phyloP scores from a whole-genome alignment of 2,329 filamentous ascomycete genomes.

The Drechslera avenae region DNA sequence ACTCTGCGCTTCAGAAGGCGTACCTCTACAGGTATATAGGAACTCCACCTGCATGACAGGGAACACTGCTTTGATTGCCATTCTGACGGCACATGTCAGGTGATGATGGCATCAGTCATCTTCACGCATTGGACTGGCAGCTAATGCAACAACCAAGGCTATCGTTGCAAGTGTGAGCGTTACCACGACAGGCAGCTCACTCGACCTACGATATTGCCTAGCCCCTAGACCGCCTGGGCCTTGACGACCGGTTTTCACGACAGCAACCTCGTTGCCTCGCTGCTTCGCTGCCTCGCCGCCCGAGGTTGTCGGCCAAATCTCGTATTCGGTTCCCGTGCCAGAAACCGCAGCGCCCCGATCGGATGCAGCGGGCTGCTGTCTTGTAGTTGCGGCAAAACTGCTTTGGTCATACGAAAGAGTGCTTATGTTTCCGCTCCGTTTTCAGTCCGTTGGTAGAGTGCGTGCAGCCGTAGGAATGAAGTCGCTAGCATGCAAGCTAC shows the following conservation, averaged over 20 bases:
- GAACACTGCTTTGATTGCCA: too few relatives aligned
- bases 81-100: not conserved
- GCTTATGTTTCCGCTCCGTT: too few relatives aligned
- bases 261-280: not conserved
- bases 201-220: not conserved
- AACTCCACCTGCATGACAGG: not conserved
- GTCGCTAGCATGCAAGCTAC: too few relatives aligned
- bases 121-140: not conserved
- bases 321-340: too few relatives aligned
- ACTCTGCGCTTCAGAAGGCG: not conserved
- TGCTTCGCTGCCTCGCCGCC: not conserved
- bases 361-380: too few relatives aligned
- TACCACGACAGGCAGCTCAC: not conserved
- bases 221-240: not conserved
- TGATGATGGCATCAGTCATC: not conserved
- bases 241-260: too few relatives aligned
- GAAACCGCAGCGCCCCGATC: too few relatives aligned
- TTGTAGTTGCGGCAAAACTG: too few relatives aligned
- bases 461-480: too few relatives aligned
- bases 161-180: constrained; percentile 1
- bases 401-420: too few relatives aligned
- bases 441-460: too few relatives aligned
- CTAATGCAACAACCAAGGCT: not conserved
- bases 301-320: too few relatives aligned
- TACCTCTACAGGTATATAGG: not conserved